phyloP scores from a whole-genome alignment of 129 eudicot species.

The Lactuca saligna region DNA sequence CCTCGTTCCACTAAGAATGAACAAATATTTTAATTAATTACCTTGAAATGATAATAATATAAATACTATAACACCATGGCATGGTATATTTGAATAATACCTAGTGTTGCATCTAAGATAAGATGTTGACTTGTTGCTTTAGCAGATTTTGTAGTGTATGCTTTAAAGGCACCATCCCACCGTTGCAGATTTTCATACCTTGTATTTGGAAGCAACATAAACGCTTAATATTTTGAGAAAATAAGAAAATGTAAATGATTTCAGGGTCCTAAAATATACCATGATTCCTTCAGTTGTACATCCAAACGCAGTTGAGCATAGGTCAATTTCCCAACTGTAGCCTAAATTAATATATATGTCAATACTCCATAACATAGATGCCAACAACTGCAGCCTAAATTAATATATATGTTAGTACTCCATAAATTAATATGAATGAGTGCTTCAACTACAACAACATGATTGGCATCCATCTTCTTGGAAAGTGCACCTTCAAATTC shows the following conservation, averaged over 20 bases:
- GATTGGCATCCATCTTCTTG: conserved; percentile 92
- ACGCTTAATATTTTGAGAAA: conserved; percentile 10
- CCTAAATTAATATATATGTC: too few relatives aligned
- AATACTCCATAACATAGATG: too few relatives aligned
- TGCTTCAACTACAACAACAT: conserved; percentile 94
- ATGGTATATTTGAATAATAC: conserved; percentile 32
- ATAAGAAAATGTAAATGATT: neutral
- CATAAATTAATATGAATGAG: conserved; percentile 97
- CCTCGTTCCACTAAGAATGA: conserved; percentile 65
- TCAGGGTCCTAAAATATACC: conserved; percentile 48
- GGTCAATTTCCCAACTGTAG: conserved; percentile 94
- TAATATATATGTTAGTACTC: too few relatives aligned
- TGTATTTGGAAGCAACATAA: conserved; percentile 31
- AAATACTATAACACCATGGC: neutral
- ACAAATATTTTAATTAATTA: neutral
- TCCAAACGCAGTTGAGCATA: conserved; percentile 90
- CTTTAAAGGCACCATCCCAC: conserved; percentile 96
- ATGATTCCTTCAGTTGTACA: conserved; percentile 93
- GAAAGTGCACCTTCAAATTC: conserved; percentile 95
- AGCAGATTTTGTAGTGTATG: conserved; percentile 81
- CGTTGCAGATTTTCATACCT: conserved; percentile 98
- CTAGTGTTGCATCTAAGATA: conserved; percentile 87
- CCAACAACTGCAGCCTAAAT: too few relatives aligned
- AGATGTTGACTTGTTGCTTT: conserved; percentile 82
- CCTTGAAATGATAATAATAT: neutral